Conservation (phyloP, 768 basidiomycete species). For the Pleurotus ostreatus region DNA sequence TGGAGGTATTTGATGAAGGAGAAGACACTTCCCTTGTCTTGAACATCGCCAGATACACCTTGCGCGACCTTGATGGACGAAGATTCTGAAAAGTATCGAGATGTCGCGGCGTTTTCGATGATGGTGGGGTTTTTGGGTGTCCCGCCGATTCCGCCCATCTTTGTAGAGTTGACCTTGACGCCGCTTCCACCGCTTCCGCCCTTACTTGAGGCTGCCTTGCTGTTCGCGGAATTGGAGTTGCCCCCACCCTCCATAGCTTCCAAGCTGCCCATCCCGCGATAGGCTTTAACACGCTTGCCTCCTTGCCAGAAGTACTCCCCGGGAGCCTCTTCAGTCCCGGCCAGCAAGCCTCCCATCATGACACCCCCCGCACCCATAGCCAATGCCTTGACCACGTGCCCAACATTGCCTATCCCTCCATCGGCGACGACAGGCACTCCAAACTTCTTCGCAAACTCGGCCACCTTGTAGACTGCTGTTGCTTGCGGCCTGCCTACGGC, state of each 20-base stretch:
- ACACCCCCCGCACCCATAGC: constrained; percentile 92
- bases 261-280: constrained; percentile 96
- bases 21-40: constrained; percentile 94
- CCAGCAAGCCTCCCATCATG: constrained; percentile 98
- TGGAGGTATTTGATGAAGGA: constrained; percentile 87
- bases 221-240: constrained; percentile 26
- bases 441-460: constrained; percentile 90
- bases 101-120: constrained; percentile 91
- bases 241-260: constrained; percentile 89
- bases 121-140: constrained; percentile 41
- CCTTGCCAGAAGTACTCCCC: constrained; percentile 99
- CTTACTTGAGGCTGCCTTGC: constrained; percentile 21
- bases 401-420: constrained; percentile 92
- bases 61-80: constrained; percentile 95
- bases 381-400: constrained; percentile 96
- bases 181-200: constrained; percentile 38
- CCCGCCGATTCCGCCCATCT: constrained; percentile 37
- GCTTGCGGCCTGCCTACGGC: constrained; percentile 98
- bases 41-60: constrained; percentile 94
- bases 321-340: constrained; percentile 94
- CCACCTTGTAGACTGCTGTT: constrained; percentile 94
- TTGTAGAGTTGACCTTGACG: constrained; percentile 9
- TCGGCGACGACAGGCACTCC: constrained; percentile 97
- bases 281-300: constrained; percentile 97
- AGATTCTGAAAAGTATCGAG: constrained; percentile 91